These are phyloP conservation scores for Verticillium nubilum DNA, from an alignment of 2,329 filamentous ascomycete genomes.

Conservation along the genomic window DNA sequence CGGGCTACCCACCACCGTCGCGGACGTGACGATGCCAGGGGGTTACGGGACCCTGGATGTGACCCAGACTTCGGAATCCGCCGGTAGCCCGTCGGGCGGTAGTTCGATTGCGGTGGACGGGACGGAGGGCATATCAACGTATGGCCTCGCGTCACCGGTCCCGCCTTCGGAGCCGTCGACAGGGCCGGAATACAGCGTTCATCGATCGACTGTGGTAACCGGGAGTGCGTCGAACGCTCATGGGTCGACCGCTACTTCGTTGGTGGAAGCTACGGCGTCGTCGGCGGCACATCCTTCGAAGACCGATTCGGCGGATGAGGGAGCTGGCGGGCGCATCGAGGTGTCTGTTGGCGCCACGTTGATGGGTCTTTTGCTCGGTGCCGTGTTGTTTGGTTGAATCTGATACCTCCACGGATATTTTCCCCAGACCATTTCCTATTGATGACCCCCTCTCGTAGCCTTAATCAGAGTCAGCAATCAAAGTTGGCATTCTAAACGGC, in stretches of 20 bases:
- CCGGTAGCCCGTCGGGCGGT: background rate
- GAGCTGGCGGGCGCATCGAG: background rate
- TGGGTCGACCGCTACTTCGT: background rate
- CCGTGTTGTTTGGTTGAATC: background rate
- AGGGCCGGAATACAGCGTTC: background rate
- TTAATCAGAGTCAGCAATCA: background rate
- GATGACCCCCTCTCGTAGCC: background rate
- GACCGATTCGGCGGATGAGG: background rate
- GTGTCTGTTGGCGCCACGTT: background rate
- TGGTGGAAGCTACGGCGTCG: background rate
- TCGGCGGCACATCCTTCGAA: background rate
- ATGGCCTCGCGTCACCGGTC: background rate
- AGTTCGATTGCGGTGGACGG: background rate
- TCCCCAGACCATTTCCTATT: background rate
- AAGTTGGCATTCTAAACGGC: background rate
- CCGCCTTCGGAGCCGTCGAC: background rate
- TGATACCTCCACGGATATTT: background rate
- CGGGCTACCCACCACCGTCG: background rate
- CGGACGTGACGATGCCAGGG: background rate
- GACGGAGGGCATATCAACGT: background rate
- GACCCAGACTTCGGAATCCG: background rate
- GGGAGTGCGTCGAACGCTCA: background rate
- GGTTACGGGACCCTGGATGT: background rate
- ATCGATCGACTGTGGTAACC: background rate
- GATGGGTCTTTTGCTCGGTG: background rate